phyloP scores from a whole-genome alignment of 176 grass and related monocot genomes.

The Zea luxurians region DNA sequence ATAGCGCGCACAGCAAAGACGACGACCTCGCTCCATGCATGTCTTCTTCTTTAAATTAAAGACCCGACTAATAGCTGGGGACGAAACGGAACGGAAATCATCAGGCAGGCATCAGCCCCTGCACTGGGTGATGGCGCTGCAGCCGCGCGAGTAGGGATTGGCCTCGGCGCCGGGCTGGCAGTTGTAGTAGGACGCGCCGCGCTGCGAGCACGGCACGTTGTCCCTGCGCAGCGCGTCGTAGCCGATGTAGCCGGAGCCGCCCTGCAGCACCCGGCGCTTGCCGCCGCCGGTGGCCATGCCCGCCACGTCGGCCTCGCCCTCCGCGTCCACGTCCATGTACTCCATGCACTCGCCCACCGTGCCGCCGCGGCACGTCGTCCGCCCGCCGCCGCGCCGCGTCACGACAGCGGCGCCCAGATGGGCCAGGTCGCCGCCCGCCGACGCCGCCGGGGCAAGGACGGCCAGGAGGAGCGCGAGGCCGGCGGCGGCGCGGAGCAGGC shows the following conservation, averaged over 20 bases:
- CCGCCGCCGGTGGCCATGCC: conserved; percentile 32
- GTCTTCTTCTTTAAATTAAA: not conserved
- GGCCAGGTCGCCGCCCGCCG: conserved; percentile 14
- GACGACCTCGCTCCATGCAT: not conserved
- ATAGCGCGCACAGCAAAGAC: not conserved
- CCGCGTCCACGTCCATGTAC: conserved; percentile 36
- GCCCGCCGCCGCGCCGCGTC: conserved; percentile 33
- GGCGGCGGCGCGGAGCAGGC: not conserved
- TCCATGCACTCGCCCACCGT: conserved; percentile 56
- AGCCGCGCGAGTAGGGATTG: conserved; percentile 77
- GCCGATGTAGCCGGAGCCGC: conserved; percentile 60
- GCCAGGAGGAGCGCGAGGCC: not conserved
- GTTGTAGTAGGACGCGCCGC: conserved; percentile 94
- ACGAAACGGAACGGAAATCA: not conserved
- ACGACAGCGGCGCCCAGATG: not conserved
- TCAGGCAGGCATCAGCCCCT: conserved; percentile 17
- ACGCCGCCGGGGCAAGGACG: not conserved
- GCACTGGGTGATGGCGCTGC: conserved; percentile 69
- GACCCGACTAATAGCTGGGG: not conserved
- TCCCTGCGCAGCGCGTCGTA: conserved; percentile 68
- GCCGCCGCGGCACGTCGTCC: conserved; percentile 36
- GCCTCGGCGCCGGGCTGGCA: conserved; percentile 60
- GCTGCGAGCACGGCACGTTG: conserved; percentile 65
- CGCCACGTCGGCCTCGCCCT: conserved; percentile 31
- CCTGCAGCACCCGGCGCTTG: conserved; percentile 56